Base-by-base conservation (phyloP, 257 asterid species). In the Osmanthus fragrans region DNA sequence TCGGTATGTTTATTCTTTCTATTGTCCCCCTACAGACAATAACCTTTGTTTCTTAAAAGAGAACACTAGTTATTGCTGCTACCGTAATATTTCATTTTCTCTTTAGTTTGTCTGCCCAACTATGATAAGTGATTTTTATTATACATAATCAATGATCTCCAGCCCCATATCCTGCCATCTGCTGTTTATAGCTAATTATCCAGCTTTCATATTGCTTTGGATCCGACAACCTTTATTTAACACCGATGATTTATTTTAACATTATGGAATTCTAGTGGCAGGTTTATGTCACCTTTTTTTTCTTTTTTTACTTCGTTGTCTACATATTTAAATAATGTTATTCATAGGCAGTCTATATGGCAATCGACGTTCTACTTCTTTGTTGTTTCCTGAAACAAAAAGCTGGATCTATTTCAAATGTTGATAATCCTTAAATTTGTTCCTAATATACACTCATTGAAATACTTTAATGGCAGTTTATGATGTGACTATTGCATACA, bases 401-500 rank as follows among this genome's bases (percentile, higher is more conserved):
- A 27, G 18, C 4, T 12, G 34, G 45, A 0, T 16, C 30, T 63
- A 42, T 51, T 33, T 51, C 42, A 67, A 54, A 3, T 15, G 67
- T 63, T 25, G 34, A 21, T 63, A 25, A 25, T 18, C 70, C 19
- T 45, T 68, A 45, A 54, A 71, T 68, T 29, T 49, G 73, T 25
- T 80, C 67, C 30, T 69, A 71, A 39, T 21, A 29, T 19, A 83
- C 42, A 51, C 56, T 66, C 66, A 23, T 58, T 72, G 30, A 68
- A 77, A 67, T 36, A 63, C 47, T 45, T 15, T 47, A 23, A 40
- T 66, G 79, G 84, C 97, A 94, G 99, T 94, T 86, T 94, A 92
- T 77, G 96, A 92, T 80, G 84, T 94, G 63, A 91, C 99, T 16
- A 92, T 94, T 40, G 96, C 92, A 40, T 94, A 94, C 91, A 94